Evolutionary conservation across 164 flowering plant genomes (phyloP).

Genomic region (Chimonanthus salicifolius): DNA sequence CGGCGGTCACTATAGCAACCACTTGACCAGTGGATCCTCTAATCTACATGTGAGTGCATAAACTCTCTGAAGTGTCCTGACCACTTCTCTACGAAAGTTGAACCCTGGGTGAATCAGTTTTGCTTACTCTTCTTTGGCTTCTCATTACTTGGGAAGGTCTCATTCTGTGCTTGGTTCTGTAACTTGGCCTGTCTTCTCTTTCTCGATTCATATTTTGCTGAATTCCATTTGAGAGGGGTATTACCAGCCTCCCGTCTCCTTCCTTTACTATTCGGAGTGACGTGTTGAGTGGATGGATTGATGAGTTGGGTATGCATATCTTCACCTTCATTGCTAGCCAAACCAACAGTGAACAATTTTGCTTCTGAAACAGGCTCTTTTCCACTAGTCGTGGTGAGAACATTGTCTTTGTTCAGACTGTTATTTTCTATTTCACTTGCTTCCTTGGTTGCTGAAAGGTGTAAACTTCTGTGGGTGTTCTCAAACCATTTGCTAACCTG

Average conservation of each 20-base stretch:
- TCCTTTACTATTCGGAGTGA: neutral
- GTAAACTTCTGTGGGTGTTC: conserved; percentile 60
- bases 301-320: neutral
- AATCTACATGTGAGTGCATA: neutral
- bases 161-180: neutral
- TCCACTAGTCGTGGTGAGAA: neutral
- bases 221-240: neutral
- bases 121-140: neutral
- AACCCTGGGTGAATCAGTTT: neutral
- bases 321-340: neutral
- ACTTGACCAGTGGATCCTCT: neutral
- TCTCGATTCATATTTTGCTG: neutral
- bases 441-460: conserved; percentile 15
- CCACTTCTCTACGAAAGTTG: neutral
- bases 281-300: neutral
- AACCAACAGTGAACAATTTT: neutral
- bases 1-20: neutral
- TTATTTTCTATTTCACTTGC: conserved; percentile 1
- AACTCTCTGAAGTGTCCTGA: too few relatives aligned
- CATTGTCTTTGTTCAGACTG: conserved; percentile 6
- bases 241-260: neutral
- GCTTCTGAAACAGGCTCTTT: too few relatives aligned
- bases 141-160: neutral
- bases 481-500: conserved; percentile 90
- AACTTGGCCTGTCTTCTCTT: conserved; percentile 2